Conservation (phyloP, 441 rosid genomes). For the Rhodomyrtus psidioides region DNA sequence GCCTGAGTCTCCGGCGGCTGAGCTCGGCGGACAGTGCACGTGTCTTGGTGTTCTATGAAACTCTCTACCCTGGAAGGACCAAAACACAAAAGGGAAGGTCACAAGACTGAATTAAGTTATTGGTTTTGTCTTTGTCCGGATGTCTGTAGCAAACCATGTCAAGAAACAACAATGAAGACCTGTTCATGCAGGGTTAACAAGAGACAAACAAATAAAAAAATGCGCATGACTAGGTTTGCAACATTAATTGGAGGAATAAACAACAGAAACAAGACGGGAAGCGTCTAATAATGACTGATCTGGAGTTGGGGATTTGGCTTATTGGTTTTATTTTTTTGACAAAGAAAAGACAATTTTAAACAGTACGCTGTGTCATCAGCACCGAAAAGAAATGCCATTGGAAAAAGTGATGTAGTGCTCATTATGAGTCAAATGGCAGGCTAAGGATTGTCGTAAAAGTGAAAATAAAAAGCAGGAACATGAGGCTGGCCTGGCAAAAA, state of each 20-base stretch:
- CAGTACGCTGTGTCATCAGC: not conserved
- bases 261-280: not conserved
- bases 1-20: not conserved
- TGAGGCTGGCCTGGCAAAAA: not conserved
- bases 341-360: not conserved
- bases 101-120: not conserved
- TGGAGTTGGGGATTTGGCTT: not conserved
- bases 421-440: constrained; percentile 1
- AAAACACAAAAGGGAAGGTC: not conserved
- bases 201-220: not conserved
- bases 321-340: not conserved
- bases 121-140: not conserved
- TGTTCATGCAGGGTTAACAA: not conserved
- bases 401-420: constrained; percentile 10
- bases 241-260: not conserved
- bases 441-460: constrained; percentile 1
- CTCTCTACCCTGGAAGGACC: constrained; percentile 6
- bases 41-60: constrained; percentile 14
- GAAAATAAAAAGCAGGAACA: not conserved
- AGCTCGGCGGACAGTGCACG: constrained; percentile 2
- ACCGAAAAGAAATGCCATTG: not conserved
- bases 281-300: not conserved
- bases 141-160: not conserved
- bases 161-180: not conserved
- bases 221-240: not conserved